Conservation (phyloP, 2,329 filamentous ascomycete genomes). For the Cercospora zeae-maydis region DNA sequence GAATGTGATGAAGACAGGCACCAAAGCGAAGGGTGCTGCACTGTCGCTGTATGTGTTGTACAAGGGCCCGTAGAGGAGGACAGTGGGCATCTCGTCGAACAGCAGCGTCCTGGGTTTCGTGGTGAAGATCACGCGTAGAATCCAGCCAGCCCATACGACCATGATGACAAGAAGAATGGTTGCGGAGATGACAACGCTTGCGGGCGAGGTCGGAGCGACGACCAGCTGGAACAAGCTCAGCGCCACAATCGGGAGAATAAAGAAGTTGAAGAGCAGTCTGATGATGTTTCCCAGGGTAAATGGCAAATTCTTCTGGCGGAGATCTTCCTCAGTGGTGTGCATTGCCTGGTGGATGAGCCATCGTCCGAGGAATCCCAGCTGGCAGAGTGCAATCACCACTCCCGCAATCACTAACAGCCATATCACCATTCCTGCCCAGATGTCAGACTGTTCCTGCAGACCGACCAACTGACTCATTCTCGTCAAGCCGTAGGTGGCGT, state of each 20-base stretch:
- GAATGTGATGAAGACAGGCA: constrained; percentile 80
- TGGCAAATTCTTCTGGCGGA: constrained; percentile 85
- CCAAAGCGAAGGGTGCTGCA: constrained; percentile 81
- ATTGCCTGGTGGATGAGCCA: constrained; percentile 72
- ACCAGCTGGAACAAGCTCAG: constrained; percentile 90
- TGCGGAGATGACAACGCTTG: constrained; percentile 69
- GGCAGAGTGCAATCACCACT: constrained; percentile 64
- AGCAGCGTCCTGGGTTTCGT: constrained; percentile 81
- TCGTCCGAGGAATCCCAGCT: constrained; percentile 70
- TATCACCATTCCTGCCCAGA: constrained; percentile 92
- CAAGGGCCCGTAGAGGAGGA: constrained; percentile 84
- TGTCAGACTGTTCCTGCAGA: constrained; percentile 69
- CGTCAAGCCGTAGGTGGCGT: constrained; percentile 75
- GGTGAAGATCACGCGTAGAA: constrained; percentile 73
- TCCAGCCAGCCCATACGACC: constrained; percentile 70
- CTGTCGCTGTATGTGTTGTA: constrained; percentile 98
- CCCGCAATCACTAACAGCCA: constrained; percentile 79
- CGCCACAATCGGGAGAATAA: constrained; percentile 80
- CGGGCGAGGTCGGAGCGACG: constrained; percentile 63
- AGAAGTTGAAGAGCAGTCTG: constrained; percentile 87
- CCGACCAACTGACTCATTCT: constrained; percentile 77
- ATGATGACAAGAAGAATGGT: constrained; percentile 70
- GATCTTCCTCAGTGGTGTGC: constrained; percentile 74
- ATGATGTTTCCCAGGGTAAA: constrained; percentile 62
- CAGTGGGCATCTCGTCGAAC: constrained; percentile 88